Conservation (phyloP, 2,329 filamentous ascomycete species). For the Periconia sp. region DNA sequence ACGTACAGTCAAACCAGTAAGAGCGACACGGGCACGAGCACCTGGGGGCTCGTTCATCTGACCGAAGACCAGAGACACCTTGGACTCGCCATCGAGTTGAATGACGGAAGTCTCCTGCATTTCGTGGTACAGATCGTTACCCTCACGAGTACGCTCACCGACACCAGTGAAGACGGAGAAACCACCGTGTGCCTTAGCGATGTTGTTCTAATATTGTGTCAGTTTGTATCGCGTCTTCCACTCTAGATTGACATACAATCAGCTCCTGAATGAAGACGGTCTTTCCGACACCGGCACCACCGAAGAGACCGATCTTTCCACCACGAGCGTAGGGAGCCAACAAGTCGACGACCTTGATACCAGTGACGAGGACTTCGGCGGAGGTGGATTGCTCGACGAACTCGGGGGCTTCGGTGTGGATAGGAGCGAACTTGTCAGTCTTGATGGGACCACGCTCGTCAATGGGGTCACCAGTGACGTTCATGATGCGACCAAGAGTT, state of each 20-base stretch:
- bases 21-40: constrained; percentile 98
- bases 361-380: constrained; percentile 95
- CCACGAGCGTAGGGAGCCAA: constrained; percentile 99
- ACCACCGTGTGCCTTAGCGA: constrained; percentile 99
- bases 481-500: constrained; percentile 98
- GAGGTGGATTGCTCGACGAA: constrained; percentile 96
- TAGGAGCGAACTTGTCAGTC: constrained; percentile 80
- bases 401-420: constrained; percentile 89
- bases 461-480: constrained; percentile 99
- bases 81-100: constrained; percentile 97
- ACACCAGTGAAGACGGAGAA: constrained; percentile 99
- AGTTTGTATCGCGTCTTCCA: constrained; percentile 13
- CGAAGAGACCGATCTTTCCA: constrained; percentile 99
- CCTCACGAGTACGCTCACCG: constrained; percentile 99
- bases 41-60: constrained; percentile 99
- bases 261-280: constrained; percentile 99
- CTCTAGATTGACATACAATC: constrained; percentile 64
- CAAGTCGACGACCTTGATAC: constrained; percentile 99
- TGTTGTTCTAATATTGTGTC: constrained; percentile 77
- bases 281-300: constrained; percentile 99
- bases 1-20: constrained; percentile 66
- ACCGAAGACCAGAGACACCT: constrained; percentile 99
- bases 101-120: constrained; percentile 99
- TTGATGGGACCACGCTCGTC: constrained; percentile 99
- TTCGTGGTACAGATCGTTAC: constrained; percentile 99